Evolutionary conservation across 768 basidiomycete species (phyloP), one percentile per base, ranked within the genome.

Genomic region (Mycena rebaudengoi): DNA sequence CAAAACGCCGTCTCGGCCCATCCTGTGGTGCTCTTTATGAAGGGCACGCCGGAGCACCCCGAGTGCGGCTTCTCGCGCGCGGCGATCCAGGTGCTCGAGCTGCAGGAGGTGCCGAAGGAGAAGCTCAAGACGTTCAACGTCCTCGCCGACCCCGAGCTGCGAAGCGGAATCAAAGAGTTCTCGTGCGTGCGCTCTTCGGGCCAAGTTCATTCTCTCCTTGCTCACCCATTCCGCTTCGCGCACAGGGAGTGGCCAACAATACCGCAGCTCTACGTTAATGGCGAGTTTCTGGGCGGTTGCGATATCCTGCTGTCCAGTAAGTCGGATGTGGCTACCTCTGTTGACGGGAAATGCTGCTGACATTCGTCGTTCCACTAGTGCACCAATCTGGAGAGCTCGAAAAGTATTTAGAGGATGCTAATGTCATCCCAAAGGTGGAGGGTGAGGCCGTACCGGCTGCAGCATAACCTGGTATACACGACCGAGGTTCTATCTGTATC

Each of bases 1-100:
- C 85, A 91, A 73, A 76, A 87, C 68, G 95, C 96, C 3, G 85
- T 99, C 26, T 78, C 83, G 8, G 79, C 85, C 1, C 87, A 86
- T 43, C 96, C 96, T 0, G 85, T 99, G 7, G 98, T 99, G 1
- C 81, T 99, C 5, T 99, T 99, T 82, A 99, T 99, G 97, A 99
- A 99, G 75, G 98, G 98, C 11, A 95, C 91, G 16, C 95, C 93
- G 0, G 83, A 88, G 23, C 74, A 82, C 7, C 97, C 97, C 2
- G 89, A 95, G 70, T 99, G 97, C 64, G 97, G 97, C 13, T 99
- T 99, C 85, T 98, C 96, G 18, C 86, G 97, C 51, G 97, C 97
- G 0, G 95, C 91, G 0, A 86, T 95, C 29, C 96, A 98, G 75
- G 88, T 98, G 46, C 83, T 99, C 51, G 93, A 94, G 48, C 76